Conservation (phyloP, 176 grass and related monocot species). For the Calamus simplicifolius region DNA sequence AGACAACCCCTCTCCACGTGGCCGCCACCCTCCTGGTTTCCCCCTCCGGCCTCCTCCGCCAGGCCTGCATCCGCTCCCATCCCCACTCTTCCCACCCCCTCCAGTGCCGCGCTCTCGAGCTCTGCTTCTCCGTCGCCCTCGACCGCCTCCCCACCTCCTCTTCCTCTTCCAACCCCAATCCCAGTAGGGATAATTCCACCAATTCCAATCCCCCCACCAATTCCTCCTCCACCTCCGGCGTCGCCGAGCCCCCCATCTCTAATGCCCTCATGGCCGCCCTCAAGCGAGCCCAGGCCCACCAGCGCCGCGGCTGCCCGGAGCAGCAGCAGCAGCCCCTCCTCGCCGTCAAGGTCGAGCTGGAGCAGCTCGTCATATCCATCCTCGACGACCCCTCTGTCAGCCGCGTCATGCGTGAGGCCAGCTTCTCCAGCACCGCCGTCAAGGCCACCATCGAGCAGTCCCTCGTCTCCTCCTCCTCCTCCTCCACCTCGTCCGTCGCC, state of each 20-base stretch:
- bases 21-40: slow-evolving; percentile 17
- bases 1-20: slow-evolving; percentile 27
- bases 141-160: slow-evolving; percentile 14
- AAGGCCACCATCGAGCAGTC: slow-evolving; percentile 23
- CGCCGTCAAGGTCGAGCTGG: slow-evolving; percentile 27
- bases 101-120: slow-evolving; percentile 29
- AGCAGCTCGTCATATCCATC: slow-evolving; percentile 23
- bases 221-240: neutral
- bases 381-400: slow-evolving; percentile 29
- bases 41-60: slow-evolving; percentile 20
- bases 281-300: slow-evolving; percentile 27
- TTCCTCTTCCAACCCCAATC: too few species aligned
- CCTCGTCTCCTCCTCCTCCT: slow-evolving; percentile 4
- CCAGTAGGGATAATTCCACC: too few species aligned
- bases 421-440: slow-evolving; percentile 18
- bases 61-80: slow-evolving; percentile 23
- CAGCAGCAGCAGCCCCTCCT: slow-evolving; percentile 30
- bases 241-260: slow-evolving; percentile 18
- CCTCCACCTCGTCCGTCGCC: neutral
- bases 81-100: slow-evolving; percentile 18
- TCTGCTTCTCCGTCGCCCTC: slow-evolving; percentile 26
- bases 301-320: slow-evolving; percentile 27
- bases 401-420: slow-evolving; percentile 29
- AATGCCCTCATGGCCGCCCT: slow-evolving; percentile 26
- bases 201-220: too few species aligned